A percentile compares a stretch with the other conserved stretches of the same genome.
phyloP scores from a whole-genome alignment of 306 rosid species.

The Mimosa pudica region DNA sequence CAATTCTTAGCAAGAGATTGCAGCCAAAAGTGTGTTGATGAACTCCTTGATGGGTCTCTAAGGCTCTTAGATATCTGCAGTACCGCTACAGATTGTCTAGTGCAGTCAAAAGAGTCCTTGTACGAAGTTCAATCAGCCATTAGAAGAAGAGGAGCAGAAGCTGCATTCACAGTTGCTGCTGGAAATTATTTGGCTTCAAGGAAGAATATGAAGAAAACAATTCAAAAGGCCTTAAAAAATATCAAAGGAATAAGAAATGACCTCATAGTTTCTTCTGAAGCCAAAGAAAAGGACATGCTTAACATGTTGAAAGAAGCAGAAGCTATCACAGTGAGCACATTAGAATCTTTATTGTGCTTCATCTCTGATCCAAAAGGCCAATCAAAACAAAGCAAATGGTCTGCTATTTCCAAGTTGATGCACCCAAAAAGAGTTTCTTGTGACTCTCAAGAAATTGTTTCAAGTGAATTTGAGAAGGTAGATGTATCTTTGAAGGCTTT shows the following conservation, averaged over 20 bases:
- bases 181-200: constrained; percentile 32
- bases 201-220: constrained; percentile 23
- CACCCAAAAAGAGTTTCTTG: constrained; percentile 31
- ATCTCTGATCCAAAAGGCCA: constrained; percentile 27
- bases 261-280: constrained; percentile 5
- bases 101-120: constrained; percentile 32
- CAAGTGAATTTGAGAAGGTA: constrained; percentile 36
- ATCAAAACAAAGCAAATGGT: constrained; percentile 27
- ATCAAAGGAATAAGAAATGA: constrained; percentile 36
- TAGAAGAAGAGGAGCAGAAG: constrained; percentile 12
- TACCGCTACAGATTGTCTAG: constrained; percentile 23
- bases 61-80: constrained; percentile 34
- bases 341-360: constrained; percentile 33
- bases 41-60: constrained; percentile 35
- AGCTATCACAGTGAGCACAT: constrained; percentile 24
- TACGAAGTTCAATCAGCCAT: constrained; percentile 21
- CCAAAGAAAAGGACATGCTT: constrained; percentile 13
- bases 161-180: constrained; percentile 8
- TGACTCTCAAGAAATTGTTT: constrained; percentile 9
- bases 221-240: constrained; percentile 14
- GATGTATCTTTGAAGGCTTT: constrained; percentile 33
- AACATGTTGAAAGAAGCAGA: constrained; percentile 36
- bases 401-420: constrained; percentile 35
- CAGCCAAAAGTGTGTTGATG: constrained; percentile 20
- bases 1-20: constrained; percentile 31